A percentile compares a stretch with the other conserved stretches of the same genome.
These are phyloP conservation scores for Citrus unshiu DNA, from an alignment of 345 rosid species.

Conservation along the genomic window DNA sequence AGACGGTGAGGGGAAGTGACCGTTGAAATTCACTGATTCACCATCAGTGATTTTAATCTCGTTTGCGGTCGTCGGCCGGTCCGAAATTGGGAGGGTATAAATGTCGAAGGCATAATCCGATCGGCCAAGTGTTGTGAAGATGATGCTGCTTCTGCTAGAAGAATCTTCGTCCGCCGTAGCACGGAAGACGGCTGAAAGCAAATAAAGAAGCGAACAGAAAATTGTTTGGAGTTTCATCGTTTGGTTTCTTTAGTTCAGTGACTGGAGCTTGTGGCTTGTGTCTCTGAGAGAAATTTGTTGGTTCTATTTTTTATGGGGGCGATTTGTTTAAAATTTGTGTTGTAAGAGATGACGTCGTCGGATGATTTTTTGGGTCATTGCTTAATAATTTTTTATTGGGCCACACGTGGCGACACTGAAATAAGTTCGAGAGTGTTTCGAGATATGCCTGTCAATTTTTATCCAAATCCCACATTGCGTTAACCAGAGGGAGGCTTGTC, in stretches of 20 bases:
- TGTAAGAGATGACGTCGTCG: constrained; percentile 13
- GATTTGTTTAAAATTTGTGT: neutral
- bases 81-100: constrained; percentile 43
- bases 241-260: neutral
- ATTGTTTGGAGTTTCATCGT: neutral
- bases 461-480: neutral
- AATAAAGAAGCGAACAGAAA: neutral
- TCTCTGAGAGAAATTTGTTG: too few species aligned
- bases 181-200: neutral
- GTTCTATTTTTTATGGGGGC: too few species aligned
- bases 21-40: constrained; percentile 71
- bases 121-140: constrained; percentile 70
- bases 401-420: neutral
- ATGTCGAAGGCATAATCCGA: constrained; percentile 68
- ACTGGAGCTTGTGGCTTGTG: neutral
- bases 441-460: neutral
- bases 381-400: neutral
- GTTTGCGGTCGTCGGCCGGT: constrained; percentile 22
- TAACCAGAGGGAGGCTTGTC: neutral
- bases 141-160: constrained; percentile 37
- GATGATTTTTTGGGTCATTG: neutral
- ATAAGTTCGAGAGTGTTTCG: neutral
- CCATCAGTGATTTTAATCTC: constrained; percentile 77
- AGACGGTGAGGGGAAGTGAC: constrained; percentile 63
- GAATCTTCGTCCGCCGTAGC: constrained; percentile 17